Conservation (phyloP, 1,284 basidiomycete species). For the Cutaneotrichosporon spelunceum region DNA sequence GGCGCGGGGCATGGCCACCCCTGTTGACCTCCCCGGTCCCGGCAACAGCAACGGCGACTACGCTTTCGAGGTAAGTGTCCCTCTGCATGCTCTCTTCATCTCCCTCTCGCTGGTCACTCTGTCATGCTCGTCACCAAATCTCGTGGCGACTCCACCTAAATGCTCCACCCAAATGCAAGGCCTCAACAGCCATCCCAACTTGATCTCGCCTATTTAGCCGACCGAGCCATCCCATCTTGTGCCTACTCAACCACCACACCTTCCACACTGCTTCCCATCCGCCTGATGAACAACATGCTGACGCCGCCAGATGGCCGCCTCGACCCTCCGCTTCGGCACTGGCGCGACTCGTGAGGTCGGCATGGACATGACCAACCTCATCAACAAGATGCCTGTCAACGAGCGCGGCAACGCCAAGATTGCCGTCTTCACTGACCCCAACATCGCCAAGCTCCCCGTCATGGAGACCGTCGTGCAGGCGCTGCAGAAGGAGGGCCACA, state of each 20-base stretch:
- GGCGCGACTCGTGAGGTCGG: constrained; percentile 88
- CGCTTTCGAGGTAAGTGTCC: constrained; percentile 77
- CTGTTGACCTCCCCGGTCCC: constrained; percentile 61
- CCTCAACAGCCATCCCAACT: background rate
- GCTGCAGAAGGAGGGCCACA: constrained; percentile 40
- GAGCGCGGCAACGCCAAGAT: constrained; percentile 59
- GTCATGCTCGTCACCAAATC: background rate
- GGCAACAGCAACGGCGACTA: constrained; percentile 72
- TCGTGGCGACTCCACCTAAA: constrained; percentile 4
- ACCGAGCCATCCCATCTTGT: background rate
- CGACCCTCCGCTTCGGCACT: constrained; percentile 82
- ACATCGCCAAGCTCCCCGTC: constrained; percentile 73
- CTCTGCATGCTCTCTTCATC: background rate
- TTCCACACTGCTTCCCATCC: background rate
- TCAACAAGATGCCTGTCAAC: constrained; percentile 32
- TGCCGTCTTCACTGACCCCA: constrained; percentile 88
- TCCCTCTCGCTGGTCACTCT: background rate
- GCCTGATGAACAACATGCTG: background rate
- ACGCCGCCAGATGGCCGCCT: constrained; percentile 71
- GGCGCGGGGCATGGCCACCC: constrained; percentile 64
- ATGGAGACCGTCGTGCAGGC: constrained; percentile 63
- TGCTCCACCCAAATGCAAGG: constrained; percentile 5
- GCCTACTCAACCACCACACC: background rate
- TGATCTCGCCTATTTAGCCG: constrained; percentile 6
- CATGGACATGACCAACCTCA: constrained; percentile 42